A percentile compares a stretch with the other conserved stretches of the same genome.
Conservation (phyloP, 768 basidiomycete species). For the Lactarius quietus region DNA sequence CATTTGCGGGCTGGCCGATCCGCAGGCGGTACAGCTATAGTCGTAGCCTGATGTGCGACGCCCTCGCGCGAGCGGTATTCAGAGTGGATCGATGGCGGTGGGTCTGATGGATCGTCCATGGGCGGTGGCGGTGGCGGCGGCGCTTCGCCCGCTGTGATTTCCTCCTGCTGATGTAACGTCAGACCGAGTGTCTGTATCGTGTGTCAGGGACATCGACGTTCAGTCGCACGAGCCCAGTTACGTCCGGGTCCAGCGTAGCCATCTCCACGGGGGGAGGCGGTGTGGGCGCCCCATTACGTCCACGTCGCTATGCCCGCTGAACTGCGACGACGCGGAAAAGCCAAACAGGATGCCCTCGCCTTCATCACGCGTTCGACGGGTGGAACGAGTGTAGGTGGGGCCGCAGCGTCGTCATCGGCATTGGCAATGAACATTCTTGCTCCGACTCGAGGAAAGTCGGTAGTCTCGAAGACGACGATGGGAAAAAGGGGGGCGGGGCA, state of each 20-base stretch:
- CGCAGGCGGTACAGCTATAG: conserved; percentile 24
- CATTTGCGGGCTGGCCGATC: conserved; percentile 25
- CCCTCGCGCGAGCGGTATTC: conserved; percentile 50
- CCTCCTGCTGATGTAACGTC: conserved; percentile 47
- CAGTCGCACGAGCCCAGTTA: conserved; percentile 61
- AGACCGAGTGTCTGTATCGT: conserved; percentile 57
- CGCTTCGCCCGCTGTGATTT: conserved; percentile 35
- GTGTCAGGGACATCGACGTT: conserved; percentile 49
- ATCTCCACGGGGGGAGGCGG: conserved; percentile 78
- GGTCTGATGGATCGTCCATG: conserved; percentile 85
- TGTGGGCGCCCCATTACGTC: conserved; percentile 50
- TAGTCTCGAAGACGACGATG: conserved; percentile 43
- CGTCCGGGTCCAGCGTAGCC: conserved; percentile 65
- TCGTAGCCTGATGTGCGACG: conserved; percentile 26
- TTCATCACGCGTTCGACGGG: conserved; percentile 40
- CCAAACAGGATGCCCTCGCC: conserved; percentile 83
- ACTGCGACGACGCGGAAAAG: conserved; percentile 66
- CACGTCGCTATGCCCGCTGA: conserved; percentile 74
- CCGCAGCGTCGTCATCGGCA: conserved; percentile 36
- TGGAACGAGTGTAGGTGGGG: conserved; percentile 33
- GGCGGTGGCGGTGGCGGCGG: conserved; percentile 77
- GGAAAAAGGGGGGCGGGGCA: conserved; percentile 67
- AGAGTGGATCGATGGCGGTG: conserved; percentile 85
- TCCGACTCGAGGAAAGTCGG: conserved; percentile 83
- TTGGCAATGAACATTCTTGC: conserved; percentile 66